These are phyloP conservation scores for Helianthus annuus DNA, from an alignment of 129 eudicot genomes.

Conservation along the genomic window HanXRQr2.0-SUNRISE NC_035445.2:155155781-155156280, in stretches of 20 bases:
- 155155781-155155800: constrained; percentile 79
- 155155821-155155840: constrained; percentile 62
- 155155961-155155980: neutral
- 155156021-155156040: no score
- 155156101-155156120: neutral
- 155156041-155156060: no score
- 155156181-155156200: constrained; percentile 45
- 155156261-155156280: constrained; percentile 43
- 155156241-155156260: constrained; percentile 40
- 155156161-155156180: constrained; percentile 47
- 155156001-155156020: no score
- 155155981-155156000: neutral
- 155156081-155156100: neutral
- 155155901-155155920: constrained; percentile 65
- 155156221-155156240: constrained; percentile 36
- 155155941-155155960: neutral
- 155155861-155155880: constrained; percentile 69
- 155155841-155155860: constrained; percentile 79
- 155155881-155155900: constrained; percentile 70
- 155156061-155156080: neutral
- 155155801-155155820: constrained; percentile 84
- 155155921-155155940: constrained; percentile 60
- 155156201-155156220: constrained; percentile 35
- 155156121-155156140: constrained; percentile 65
- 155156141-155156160: constrained; percentile 53